Base-by-base conservation (phyloP, 371 early-diverging fungal species). In the Dichotomocladium elegans region DNA sequence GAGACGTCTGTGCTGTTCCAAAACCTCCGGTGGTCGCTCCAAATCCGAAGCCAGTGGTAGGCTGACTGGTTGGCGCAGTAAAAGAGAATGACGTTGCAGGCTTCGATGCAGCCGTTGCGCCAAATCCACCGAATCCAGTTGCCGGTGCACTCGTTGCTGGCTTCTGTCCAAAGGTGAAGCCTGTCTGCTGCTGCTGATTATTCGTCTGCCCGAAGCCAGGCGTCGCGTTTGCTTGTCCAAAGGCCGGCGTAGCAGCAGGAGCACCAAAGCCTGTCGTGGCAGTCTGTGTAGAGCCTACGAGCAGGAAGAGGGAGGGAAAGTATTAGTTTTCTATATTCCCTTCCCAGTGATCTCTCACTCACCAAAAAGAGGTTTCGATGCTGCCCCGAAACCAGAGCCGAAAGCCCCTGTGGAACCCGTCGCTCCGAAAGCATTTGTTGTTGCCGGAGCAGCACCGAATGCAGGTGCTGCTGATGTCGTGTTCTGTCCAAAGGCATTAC, bases 31-130 rank as follows among this genome's bases (percentile, higher is more conserved):
- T 26, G 14, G 60, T 33, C 24, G 61, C 54, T 30, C 64, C 64
- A 53, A 61, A 61, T 6, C 63, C 63, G 48, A 66, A 66, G 8
- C 60, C 60, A 1, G 58, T 40, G 4, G 58, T 47, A 11, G 64
- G 51, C 7, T 59, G 50, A 25, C 53, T 34, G 17, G 47, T 24
- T 15, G 55, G 28, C 12, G 63, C 40, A 14, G 19, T 47, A 52
- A 81, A 82, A n/a, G 63, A 60, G 41, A 76, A 68, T 0, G 57
- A 67, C 0, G 75, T 43, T 2, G 81, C 68, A 12, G 84, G 78
- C 25, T 77, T 78, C 31, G 62, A 70, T 2, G 80, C 65, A 4
- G 80, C 64, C 4, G 70, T 58, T 2, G 77, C 53, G 8, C 82
- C 48, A 63, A 68, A 70, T 17, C 80, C 70, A 27, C 72, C 58